A percentile compares a stretch with the other conserved stretches of the same genome.
Conservation (phyloP, 768 basidiomycete genomes). For the Auricularia heimuer region DNA sequence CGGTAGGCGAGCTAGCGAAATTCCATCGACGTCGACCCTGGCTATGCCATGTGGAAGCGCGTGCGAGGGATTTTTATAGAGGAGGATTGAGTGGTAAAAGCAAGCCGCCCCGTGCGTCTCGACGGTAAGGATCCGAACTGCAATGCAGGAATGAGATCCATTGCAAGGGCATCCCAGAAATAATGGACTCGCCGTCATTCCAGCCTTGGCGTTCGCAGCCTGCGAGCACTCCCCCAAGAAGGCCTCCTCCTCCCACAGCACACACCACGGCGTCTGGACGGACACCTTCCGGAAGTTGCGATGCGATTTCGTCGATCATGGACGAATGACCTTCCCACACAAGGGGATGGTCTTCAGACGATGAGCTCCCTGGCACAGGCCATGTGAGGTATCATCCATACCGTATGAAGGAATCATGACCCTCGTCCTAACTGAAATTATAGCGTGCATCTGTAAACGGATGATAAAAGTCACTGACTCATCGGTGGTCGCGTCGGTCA, state of each 20-base stretch:
- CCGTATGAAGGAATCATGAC: constrained; percentile 58
- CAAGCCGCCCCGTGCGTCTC: constrained; percentile 68
- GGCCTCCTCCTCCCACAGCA: constrained; percentile 66
- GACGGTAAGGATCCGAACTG: constrained; percentile 55
- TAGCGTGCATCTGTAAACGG: background rate
- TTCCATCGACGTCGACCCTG: constrained; percentile 15
- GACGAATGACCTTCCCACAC: constrained; percentile 75
- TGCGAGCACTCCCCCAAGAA: constrained; percentile 57
- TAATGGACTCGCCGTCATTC: constrained; percentile 47
- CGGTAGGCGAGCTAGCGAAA: constrained; percentile 4
- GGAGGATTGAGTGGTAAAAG: constrained; percentile 60
- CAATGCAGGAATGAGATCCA: background rate
- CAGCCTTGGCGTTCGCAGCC: constrained; percentile 59
- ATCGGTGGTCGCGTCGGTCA: constrained; percentile 43
- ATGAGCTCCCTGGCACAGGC: background rate
- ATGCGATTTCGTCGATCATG: constrained; percentile 53
- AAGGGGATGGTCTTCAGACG: constrained; percentile 25
- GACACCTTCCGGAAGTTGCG: constrained; percentile 32
- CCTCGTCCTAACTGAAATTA: constrained; percentile 22
- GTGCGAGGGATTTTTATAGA: constrained; percentile 22
- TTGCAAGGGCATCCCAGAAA: background rate
- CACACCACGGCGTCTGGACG: constrained; percentile 68
- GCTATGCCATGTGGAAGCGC: background rate
- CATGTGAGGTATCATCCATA: background rate
- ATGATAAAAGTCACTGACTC: constrained; percentile 18